phyloP scores from a whole-genome alignment of 192 early-diverging fungal genomes.

The Phycomyces nitens region DNA sequence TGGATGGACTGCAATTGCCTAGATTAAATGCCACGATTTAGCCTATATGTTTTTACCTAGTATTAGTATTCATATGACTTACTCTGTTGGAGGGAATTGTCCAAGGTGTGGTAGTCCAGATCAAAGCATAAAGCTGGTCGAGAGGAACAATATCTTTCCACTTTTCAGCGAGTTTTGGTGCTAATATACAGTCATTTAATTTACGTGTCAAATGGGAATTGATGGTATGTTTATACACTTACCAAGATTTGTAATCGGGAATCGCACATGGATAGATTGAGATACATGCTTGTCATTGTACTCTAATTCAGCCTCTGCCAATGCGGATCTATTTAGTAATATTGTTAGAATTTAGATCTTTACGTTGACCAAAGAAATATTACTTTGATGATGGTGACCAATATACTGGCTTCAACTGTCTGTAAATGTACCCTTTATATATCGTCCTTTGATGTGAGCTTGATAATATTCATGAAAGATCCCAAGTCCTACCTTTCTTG shows the following conservation, averaged over 20 bases:
- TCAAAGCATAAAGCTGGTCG: slow-evolving; percentile 38
- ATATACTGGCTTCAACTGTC: slow-evolving; percentile 77
- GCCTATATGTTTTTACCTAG: neutral
- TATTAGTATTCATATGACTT: neutral
- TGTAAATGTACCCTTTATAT: slow-evolving; percentile 59
- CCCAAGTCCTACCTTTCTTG: slow-evolving; percentile 41
- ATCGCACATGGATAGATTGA: slow-evolving; percentile 66
- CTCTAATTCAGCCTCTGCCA: slow-evolving; percentile 79
- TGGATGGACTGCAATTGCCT: slow-evolving; percentile 64
- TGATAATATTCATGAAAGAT: too few relatives aligned
- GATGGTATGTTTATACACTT: slow-evolving; percentile 24
- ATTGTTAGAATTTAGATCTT: too few relatives aligned
- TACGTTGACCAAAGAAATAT: too few relatives aligned
- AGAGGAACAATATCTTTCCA: slow-evolving; percentile 3
- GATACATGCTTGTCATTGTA: slow-evolving; percentile 74
- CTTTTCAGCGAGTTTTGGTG: slow-evolving; percentile 1
- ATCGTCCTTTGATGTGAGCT: neutral
- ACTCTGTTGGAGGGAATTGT: slow-evolving; percentile 71
- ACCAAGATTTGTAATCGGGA: slow-evolving; percentile 49
- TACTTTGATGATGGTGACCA: slow-evolving; percentile 79
- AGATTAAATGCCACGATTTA: neutral
- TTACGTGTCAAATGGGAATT: too few relatives aligned
- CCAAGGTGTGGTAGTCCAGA: slow-evolving; percentile 86
- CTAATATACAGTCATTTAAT: neutral
- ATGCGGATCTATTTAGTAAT: slow-evolving; percentile 49